A percentile compares a stretch with the other conserved stretches of the same genome.
Evolutionary conservation across 257 asterid genomes (phyloP).

Genomic region (Gardenia jasminoides): DNA sequence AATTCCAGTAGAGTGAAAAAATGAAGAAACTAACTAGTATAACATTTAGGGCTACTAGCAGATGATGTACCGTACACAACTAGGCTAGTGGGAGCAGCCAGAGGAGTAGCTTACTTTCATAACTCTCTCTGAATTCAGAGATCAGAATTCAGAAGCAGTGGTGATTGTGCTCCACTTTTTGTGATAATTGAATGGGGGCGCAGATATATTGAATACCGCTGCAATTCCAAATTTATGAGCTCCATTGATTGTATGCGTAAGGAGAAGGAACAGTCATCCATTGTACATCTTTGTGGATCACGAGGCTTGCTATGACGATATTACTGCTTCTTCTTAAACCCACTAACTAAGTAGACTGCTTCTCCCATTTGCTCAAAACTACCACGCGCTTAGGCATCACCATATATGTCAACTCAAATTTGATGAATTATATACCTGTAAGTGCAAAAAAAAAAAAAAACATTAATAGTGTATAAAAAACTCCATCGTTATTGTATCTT

Average conservation of each 20-base stretch:
- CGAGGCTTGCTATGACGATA: background rate
- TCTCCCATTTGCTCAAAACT: background rate
- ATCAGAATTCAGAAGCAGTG: conserved; percentile 2
- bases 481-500: background rate
- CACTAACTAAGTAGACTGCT: background rate
- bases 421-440: too few relatives aligned
- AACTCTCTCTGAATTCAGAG: background rate
- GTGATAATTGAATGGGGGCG: background rate
- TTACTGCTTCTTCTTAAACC: background rate
- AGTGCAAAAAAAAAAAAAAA: too few relatives aligned
- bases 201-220: background rate
- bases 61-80: too few relatives aligned
- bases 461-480: too few relatives aligned
- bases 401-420: too few relatives aligned
- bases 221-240: background rate
- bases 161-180: background rate
- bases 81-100: background rate
- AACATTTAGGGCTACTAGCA: too few relatives aligned
- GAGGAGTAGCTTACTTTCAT: background rate
- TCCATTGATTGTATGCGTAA: background rate
- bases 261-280: background rate
- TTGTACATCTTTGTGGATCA: background rate
- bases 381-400: too few relatives aligned
- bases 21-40: background rate
- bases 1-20: background rate